These are phyloP conservation scores for Rhinocladiella similis DNA, from an alignment of 2,329 filamentous ascomycete species.

Conservation along the genomic window DNA sequence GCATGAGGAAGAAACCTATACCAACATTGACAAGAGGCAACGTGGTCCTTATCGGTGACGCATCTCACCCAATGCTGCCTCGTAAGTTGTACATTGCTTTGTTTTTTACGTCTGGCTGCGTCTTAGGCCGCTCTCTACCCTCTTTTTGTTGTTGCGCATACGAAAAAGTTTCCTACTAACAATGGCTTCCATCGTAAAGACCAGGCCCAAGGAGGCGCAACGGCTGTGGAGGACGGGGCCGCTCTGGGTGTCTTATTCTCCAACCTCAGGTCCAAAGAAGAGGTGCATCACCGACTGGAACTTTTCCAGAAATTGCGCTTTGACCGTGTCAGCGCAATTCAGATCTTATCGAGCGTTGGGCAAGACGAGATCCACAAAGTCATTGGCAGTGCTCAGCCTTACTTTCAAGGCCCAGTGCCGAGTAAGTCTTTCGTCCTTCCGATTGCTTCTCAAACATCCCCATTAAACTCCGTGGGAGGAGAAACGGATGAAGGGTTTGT, in stretches of 20 bases:
- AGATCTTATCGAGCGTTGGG: constrained; percentile 27
- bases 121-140: too few relatives aligned
- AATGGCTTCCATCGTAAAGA: constrained; percentile 32
- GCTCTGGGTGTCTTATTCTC: constrained; percentile 51
- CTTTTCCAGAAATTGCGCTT: constrained; percentile 28
- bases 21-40: constrained; percentile 46
- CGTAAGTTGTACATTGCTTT: neutral
- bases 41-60: constrained; percentile 64
- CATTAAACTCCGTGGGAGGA: neutral
- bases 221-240: constrained; percentile 67
- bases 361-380: constrained; percentile 12
- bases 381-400: neutral
- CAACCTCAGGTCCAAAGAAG: constrained; percentile 18
- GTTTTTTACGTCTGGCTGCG: too few relatives aligned
- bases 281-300: constrained; percentile 16
- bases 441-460: neutral
- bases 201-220: constrained; percentile 62
- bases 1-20: constrained; percentile 9
- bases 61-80: constrained; percentile 34
- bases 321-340: constrained; percentile 26
- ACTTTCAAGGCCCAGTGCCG: constrained; percentile 7
- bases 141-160: too few relatives aligned
- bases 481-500: too few relatives aligned
- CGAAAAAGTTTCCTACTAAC: too few relatives aligned
- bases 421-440: neutral